Evolutionary conservation across 768 basidiomycete species (phyloP).

Genomic region (Podaxis sp.): DNA sequence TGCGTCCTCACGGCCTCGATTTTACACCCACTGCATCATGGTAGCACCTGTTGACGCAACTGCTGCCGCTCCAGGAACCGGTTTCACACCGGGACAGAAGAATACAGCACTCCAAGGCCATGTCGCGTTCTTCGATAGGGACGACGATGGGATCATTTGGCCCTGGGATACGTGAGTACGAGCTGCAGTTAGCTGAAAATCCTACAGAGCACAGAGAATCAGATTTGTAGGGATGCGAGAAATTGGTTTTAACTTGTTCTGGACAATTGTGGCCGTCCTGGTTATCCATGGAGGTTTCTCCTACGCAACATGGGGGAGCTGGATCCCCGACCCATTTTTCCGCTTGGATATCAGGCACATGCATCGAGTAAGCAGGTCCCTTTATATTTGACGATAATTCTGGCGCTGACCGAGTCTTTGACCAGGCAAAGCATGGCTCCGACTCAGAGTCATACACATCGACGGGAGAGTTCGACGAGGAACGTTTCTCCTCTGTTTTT

Average conservation of each 20-base stretch:
- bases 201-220: conserved; percentile 1
- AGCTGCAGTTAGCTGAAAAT: background rate
- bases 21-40: conserved; percentile 19
- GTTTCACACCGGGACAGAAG: conserved; percentile 25
- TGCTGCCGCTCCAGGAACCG: conserved; percentile 28
- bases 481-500: conserved; percentile 38
- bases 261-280: conserved; percentile 33
- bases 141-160: conserved; percentile 45
- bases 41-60: conserved; percentile 29
- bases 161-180: conserved; percentile 40
- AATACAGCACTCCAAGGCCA: conserved; percentile 41
- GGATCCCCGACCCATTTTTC: conserved; percentile 43
- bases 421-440: conserved; percentile 42
- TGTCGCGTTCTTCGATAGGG: conserved; percentile 44
- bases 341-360: conserved; percentile 38
- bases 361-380: conserved; percentile 29
- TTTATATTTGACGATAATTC: background rate
- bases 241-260: conserved; percentile 35
- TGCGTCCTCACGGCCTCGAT: too few species aligned
- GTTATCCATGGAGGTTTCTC: conserved; percentile 41
- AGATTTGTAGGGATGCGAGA: conserved; percentile 39
- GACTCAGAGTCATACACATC: conserved; percentile 36
- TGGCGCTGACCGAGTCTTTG: background rate
- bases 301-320: conserved; percentile 34
- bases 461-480: conserved; percentile 38